A percentile compares a stretch with the other conserved stretches of the same genome.
phyloP scores from a whole-genome alignment of 192 early-diverging fungal species.

The Nowakowskiella sp. region DNA sequence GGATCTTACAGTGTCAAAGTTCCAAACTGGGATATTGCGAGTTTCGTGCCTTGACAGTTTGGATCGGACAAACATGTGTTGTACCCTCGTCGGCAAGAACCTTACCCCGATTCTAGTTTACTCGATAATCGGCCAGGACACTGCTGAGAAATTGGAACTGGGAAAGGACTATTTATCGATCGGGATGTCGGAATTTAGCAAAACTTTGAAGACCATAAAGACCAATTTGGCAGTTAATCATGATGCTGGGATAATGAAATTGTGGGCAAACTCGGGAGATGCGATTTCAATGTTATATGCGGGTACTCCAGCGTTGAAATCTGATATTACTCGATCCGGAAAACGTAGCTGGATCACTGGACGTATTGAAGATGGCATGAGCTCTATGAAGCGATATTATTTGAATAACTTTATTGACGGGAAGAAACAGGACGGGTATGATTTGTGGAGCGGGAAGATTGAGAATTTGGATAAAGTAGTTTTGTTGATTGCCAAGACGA shows the following conservation, averaged over 20 bases:
- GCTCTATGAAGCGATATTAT: conserved; percentile 48
- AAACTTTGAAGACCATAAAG: no score
- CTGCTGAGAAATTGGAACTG: no score
- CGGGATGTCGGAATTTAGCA: no score
- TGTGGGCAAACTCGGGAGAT: conserved; percentile 52
- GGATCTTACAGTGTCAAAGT: conserved; percentile 9
- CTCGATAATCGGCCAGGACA: neutral
- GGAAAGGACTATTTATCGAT: no score
- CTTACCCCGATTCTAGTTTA: conserved; percentile 41
- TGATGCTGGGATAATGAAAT: no score
- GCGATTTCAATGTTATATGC: conserved; percentile 45
- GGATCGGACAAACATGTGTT: conserved; percentile 50
- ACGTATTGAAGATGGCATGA: conserved; percentile 38
- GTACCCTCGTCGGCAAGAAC: conserved; percentile 39
- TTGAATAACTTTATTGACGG: conserved; percentile 48
- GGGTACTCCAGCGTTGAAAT: conserved; percentile 46
- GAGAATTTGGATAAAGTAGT: conserved; percentile 17
- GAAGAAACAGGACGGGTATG: conserved; percentile 41
- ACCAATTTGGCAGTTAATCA: no score
- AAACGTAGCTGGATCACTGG: conserved; percentile 30
- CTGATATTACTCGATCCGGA: conserved; percentile 39
- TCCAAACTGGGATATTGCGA: conserved; percentile 42
- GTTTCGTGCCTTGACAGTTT: conserved; percentile 47
- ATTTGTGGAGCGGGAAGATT: conserved; percentile 41
- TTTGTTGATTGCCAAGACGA: conserved; percentile 21